phyloP scores from a whole-genome alignment of 768 basidiomycete genomes.

The Auricularia sp. region DNA sequence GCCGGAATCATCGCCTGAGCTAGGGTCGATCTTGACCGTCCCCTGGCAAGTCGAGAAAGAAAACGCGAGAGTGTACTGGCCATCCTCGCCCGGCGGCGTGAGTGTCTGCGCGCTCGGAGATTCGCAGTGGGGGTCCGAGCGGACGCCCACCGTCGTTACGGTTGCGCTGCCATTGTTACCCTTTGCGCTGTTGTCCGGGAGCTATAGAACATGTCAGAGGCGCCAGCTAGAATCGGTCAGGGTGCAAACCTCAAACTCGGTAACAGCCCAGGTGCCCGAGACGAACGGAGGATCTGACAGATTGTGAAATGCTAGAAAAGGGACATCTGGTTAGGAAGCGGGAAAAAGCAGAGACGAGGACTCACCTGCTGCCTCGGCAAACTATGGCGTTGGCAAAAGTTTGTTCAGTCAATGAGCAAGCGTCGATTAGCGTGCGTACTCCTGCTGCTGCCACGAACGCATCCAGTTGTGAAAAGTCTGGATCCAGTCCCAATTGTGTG shows the following conservation, averaged over 20 bases:
- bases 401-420: neutral
- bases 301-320: slow-evolving; percentile 24
- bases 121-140: slow-evolving; percentile 39
- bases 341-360: neutral
- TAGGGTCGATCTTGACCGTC: neutral
- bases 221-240: neutral
- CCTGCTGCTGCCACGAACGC: slow-evolving; percentile 54
- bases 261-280: slow-evolving; percentile 39
- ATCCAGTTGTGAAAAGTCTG: slow-evolving; percentile 35
- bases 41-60: neutral
- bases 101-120: slow-evolving; percentile 15
- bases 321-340: neutral
- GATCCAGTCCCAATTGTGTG: slow-evolving; percentile 36
- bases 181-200: slow-evolving; percentile 27
- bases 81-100: neutral
- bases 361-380: slow-evolving; percentile 30
- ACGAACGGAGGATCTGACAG: slow-evolving; percentile 54
- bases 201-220: slow-evolving; percentile 21
- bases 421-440: slow-evolving; percentile 22
- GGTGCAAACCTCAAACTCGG: slow-evolving; percentile 37
- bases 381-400: slow-evolving; percentile 13
- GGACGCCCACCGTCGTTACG: slow-evolving; percentile 44
- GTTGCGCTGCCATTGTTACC: slow-evolving; percentile 41
- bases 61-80: neutral
- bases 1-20: neutral